These are phyloP conservation scores for Taiozyma sp. DNA, from an alignment of 1,139 yeast genomes.

Conservation along the genomic window DNA sequence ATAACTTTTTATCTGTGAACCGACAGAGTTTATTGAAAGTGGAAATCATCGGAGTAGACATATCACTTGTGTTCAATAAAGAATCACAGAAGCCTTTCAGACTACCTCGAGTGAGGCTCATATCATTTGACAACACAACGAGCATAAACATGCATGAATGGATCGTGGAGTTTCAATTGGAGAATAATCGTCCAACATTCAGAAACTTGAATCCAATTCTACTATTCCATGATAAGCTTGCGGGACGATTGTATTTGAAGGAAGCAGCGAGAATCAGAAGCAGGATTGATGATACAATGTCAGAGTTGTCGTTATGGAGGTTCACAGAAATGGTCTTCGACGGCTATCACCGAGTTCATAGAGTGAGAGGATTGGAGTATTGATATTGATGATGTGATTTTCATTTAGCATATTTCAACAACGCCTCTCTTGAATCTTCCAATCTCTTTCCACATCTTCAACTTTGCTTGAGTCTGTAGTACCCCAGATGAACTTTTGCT, in stretches of 20 bases:
- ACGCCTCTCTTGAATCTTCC: slow-evolving; percentile 34
- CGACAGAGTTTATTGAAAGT: slow-evolving; percentile 5
- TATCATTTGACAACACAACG: slow-evolving; percentile 24
- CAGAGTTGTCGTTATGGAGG: slow-evolving; percentile 9
- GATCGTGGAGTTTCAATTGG: slow-evolving; percentile 17
- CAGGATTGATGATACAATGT: neutral
- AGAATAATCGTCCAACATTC: slow-evolving; percentile 10
- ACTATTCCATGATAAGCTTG: slow-evolving; percentile 18
- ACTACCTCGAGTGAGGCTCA: slow-evolving; percentile 20
- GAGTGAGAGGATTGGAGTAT: slow-evolving; percentile 4
- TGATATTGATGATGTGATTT: neutral
- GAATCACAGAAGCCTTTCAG: neutral
- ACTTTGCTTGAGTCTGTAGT: slow-evolving; percentile 5
- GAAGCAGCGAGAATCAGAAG: slow-evolving; percentile 1
- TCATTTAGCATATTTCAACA: slow-evolving; percentile 28
- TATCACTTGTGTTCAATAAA: slow-evolving; percentile 16
- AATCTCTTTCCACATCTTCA: slow-evolving; percentile 3
- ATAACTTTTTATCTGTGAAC: slow-evolving; percentile 6
- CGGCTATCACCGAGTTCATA: slow-evolving; percentile 2
- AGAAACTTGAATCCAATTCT: slow-evolving; percentile 15
- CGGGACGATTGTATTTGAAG: slow-evolving; percentile 14
- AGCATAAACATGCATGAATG: slow-evolving; percentile 16
- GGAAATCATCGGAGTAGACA: slow-evolving; percentile 22
- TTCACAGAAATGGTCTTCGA: slow-evolving; percentile 2
- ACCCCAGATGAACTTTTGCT: slow-evolving; percentile 13